Conservation (phyloP, 208 protist genomes). For the Crithidia thermophila region DNA sequence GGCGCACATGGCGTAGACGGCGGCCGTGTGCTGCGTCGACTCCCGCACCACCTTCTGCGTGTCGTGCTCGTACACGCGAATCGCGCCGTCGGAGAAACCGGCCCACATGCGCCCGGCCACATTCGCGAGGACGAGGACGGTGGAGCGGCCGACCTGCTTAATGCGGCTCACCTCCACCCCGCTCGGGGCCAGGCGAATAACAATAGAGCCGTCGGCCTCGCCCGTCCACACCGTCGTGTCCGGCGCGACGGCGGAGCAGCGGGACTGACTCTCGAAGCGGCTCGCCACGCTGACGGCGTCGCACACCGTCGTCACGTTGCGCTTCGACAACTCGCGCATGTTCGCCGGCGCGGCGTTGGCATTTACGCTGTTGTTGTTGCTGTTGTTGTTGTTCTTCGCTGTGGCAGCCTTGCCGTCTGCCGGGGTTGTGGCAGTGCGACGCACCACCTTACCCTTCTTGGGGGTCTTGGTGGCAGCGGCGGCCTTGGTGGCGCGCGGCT, state of each 20-base stretch:
- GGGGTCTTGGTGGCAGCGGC: constrained; percentile 1
- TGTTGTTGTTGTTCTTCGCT: neutral
- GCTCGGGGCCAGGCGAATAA: constrained; percentile 42
- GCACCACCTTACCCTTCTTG: constrained; percentile 15
- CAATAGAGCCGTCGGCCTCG: constrained; percentile 59
- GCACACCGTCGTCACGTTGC: constrained; percentile 3
- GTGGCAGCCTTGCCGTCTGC: neutral
- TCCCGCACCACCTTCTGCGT: constrained; percentile 35
- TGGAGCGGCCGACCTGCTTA: constrained; percentile 18
- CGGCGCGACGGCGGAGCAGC: constrained; percentile 56
- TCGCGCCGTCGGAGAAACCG: constrained; percentile 64
- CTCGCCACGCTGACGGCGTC: constrained; percentile 41
- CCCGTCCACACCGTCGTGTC: constrained; percentile 68
- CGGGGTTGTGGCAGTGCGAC: neutral
- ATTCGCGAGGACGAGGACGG: constrained; percentile 33
- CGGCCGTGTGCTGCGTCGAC: constrained; percentile 61
- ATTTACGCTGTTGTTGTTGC: too few species aligned
- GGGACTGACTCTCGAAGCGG: constrained; percentile 44
- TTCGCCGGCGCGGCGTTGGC: constrained; percentile 7
- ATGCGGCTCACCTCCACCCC: constrained; percentile 46
- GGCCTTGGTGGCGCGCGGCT: constrained; percentile 8
- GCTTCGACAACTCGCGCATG: constrained; percentile 4
- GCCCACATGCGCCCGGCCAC: constrained; percentile 53
- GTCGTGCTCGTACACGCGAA: constrained; percentile 45
- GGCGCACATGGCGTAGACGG: constrained; percentile 50